phyloP scores from a whole-genome alignment of 371 early-diverging fungal genomes.

The Rhizopus delemar region DNA sequence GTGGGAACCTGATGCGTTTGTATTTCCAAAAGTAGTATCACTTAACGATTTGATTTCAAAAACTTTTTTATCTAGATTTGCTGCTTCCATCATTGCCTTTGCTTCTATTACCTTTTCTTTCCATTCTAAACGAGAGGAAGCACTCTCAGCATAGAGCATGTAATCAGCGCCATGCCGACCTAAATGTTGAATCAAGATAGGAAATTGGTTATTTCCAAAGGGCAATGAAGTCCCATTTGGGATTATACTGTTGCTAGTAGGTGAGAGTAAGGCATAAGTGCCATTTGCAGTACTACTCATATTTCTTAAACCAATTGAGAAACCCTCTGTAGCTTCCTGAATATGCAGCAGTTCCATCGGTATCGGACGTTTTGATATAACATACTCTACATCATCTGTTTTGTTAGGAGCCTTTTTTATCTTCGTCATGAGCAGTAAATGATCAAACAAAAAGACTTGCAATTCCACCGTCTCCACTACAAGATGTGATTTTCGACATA shows the following conservation, averaged over 20 bases:
- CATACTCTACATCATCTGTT: slow-evolving; percentile 55
- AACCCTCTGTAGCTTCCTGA: slow-evolving; percentile 52
- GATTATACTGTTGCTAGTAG: slow-evolving; percentile 3
- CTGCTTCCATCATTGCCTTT: slow-evolving; percentile 48
- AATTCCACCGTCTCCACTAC: slow-evolving; percentile 71
- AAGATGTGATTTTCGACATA: slow-evolving; percentile 68
- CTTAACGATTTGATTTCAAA: slow-evolving; percentile 63
- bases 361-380: slow-evolving; percentile 64
- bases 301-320: slow-evolving; percentile 30
- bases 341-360: slow-evolving; percentile 62
- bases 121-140: slow-evolving; percentile 81
- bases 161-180: slow-evolving; percentile 75
- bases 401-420: slow-evolving; percentile 40
- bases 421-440: slow-evolving; percentile 79
- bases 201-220: slow-evolving; percentile 19
- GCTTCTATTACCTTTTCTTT: slow-evolving; percentile 78
- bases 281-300: slow-evolving; percentile 15
- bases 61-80: slow-evolving; percentile 49
- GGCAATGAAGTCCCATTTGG: slow-evolving; percentile 9
- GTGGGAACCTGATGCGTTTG: slow-evolving; percentile 13
- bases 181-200: slow-evolving; percentile 55
- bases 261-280: slow-evolving; percentile 1
- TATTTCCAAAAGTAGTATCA: slow-evolving; percentile 41
- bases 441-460: slow-evolving; percentile 85
- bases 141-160: slow-evolving; percentile 70